These are phyloP conservation scores for Cylindrodendrum hubeiense DNA, from an alignment of 2,329 filamentous ascomycete species.

Conservation along the genomic window DNA sequence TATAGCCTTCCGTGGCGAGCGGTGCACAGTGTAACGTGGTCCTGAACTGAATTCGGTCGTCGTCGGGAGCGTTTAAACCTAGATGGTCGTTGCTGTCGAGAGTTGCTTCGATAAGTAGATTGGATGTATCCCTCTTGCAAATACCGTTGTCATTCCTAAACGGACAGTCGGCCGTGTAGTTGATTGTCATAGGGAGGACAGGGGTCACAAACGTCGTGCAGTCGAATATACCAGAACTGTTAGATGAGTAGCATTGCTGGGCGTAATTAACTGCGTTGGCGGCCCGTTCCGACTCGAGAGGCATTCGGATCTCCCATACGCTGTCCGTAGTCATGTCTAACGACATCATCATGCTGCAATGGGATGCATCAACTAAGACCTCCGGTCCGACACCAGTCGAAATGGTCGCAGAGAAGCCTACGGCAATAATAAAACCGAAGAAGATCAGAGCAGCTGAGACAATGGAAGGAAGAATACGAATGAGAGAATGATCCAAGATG, in stretches of 20 bases:
- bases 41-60: neutral
- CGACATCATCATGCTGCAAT: neutral
- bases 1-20: neutral
- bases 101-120: neutral
- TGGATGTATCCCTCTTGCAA: neutral
- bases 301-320: neutral
- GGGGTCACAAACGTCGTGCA: neutral
- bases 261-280: neutral
- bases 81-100: neutral
- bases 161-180: neutral
- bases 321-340: neutral
- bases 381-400: neutral
- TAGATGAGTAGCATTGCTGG: slow-evolving; percentile 3
- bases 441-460: neutral
- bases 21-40: neutral
- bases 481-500: neutral
- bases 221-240: neutral
- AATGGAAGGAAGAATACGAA: neutral
- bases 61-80: neutral
- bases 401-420: slow-evolving; percentile 2
- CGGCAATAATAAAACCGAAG: neutral
- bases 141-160: neutral
- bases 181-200: neutral
- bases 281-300: neutral
- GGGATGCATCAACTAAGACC: neutral